Conservation (phyloP, 2,329 filamentous ascomycete species). For the Nakataea oryzae region DNA sequence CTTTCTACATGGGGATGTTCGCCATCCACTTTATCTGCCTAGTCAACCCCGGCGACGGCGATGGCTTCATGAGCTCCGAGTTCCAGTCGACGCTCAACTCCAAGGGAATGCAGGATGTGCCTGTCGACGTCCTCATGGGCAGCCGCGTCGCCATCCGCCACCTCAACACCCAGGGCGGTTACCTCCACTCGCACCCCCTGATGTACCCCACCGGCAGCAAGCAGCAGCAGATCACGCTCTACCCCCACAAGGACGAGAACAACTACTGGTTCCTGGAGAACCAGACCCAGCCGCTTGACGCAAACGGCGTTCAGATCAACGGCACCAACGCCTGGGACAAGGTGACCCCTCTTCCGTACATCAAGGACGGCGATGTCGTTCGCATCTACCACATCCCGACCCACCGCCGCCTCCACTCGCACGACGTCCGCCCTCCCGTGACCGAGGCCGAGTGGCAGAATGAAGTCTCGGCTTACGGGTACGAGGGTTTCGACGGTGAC, state of each 20-base stretch:
- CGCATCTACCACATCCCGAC: constrained; percentile 77
- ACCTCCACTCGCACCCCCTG: constrained; percentile 89
- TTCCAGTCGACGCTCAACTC: constrained; percentile 96
- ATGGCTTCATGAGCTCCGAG: constrained; percentile 99
- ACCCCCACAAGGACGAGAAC: constrained; percentile 98
- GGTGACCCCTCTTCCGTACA: constrained; percentile 40
- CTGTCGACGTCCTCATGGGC: constrained; percentile 83
- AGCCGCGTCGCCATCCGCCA: constrained; percentile 81
- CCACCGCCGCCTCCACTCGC: constrained; percentile 85
- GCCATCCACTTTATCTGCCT: constrained; percentile 92
- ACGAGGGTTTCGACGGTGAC: constrained; percentile 92
- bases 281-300: constrained; percentile 78
- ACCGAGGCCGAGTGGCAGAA: constrained; percentile 90
- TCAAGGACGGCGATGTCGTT: constrained; percentile 72
- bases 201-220: constrained; percentile 98
- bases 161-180: constrained; percentile 94
- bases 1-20: constrained; percentile 96
- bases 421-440: constrained; percentile 81
- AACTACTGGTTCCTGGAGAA: constrained; percentile 93
- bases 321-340: constrained; percentile 79
- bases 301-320: constrained; percentile 65
- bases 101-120: constrained; percentile 91
- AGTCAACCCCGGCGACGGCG: constrained; percentile 88
- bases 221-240: constrained; percentile 96
- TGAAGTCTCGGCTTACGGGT: constrained; percentile 93